Conservation (phyloP, 2,329 filamentous ascomycete species). For the Neoscytalidium dimidiatum region DNA sequence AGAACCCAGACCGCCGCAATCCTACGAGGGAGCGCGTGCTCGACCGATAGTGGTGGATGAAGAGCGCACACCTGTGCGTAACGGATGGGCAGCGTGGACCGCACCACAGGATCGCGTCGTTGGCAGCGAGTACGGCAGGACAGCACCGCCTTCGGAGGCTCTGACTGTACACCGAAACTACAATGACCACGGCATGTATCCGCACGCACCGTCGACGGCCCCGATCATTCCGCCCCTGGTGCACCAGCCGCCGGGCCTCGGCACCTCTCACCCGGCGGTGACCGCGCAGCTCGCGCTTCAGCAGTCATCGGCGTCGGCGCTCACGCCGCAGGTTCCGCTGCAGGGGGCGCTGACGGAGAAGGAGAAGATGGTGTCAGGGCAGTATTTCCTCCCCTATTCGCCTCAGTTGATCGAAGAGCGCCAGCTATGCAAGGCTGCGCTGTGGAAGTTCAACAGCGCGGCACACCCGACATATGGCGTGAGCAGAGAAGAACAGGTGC, state of each 20-base stretch:
- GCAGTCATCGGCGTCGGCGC: slow-evolving; percentile 27
- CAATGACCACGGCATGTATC: slow-evolving; percentile 27
- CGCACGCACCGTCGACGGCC: slow-evolving; percentile 14
- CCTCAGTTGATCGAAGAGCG: slow-evolving; percentile 78
- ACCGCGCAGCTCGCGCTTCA: slow-evolving; percentile 45
- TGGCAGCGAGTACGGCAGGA: not conserved
- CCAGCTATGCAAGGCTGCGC: slow-evolving; percentile 77
- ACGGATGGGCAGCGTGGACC: slow-evolving; percentile 28
- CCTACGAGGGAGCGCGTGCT: slow-evolving; percentile 46
- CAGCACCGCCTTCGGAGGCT: not conserved
- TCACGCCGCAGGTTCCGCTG: slow-evolving; percentile 10
- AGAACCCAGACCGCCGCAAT: slow-evolving; percentile 33
- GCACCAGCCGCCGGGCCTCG: slow-evolving; percentile 20
- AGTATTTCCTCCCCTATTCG: slow-evolving; percentile 78
- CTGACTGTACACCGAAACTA: slow-evolving; percentile 20
- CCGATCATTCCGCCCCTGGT: slow-evolving; percentile 23
- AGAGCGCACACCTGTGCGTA: slow-evolving; percentile 33
- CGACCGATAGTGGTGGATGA: slow-evolving; percentile 49
- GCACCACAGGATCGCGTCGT: slow-evolving; percentile 18
- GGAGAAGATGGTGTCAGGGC: slow-evolving; percentile 83
- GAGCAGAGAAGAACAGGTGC: slow-evolving; percentile 65
- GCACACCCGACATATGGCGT: slow-evolving; percentile 57
- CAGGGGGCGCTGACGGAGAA: slow-evolving; percentile 63
- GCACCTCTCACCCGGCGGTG: slow-evolving; percentile 24
- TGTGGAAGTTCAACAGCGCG: slow-evolving; percentile 85